Evolutionary conservation across 2,329 filamentous ascomycete genomes (phyloP).

Genomic region (Penicillium capsulatum): DNA sequence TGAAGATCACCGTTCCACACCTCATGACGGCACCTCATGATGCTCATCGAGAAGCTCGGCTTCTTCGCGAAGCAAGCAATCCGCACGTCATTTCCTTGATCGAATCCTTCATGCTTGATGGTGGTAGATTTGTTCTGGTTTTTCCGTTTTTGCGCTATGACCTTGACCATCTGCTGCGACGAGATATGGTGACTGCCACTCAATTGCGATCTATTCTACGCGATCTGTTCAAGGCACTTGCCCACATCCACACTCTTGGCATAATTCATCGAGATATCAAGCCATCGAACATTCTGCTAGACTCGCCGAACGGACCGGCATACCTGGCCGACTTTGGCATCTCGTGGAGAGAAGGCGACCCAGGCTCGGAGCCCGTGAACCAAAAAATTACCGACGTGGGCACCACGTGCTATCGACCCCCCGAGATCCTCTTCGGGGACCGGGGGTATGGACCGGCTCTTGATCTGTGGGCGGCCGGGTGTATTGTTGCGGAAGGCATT

Average conservation of each 20-base stretch:
- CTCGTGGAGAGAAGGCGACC: constrained; percentile 65
- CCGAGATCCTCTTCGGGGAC: constrained; percentile 85
- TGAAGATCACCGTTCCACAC: constrained; percentile 81
- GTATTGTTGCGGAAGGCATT: constrained; percentile 74
- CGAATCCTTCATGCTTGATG: constrained; percentile 66
- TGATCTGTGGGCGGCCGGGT: constrained; percentile 87
- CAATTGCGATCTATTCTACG: constrained; percentile 52
- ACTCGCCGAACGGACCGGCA: constrained; percentile 63
- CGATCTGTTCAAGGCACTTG: constrained; percentile 67
- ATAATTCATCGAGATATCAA: constrained; percentile 95
- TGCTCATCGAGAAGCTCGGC: constrained; percentile 70
- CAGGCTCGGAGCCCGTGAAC: constrained; percentile 58
- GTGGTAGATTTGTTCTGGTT: constrained; percentile 69
- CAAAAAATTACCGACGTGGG: constrained; percentile 88
- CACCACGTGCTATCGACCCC: constrained; percentile 84
- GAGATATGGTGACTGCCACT: constrained; percentile 36
- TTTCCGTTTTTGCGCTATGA: constrained; percentile 80
- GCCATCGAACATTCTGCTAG: constrained; percentile 78
- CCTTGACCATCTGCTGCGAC: constrained; percentile 62
- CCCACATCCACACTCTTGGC: constrained; percentile 64
- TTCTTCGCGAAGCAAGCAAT: constrained; percentile 60
- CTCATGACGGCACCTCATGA: constrained; percentile 76
- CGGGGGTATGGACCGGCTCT: constrained; percentile 65
- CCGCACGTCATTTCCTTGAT: constrained; percentile 63
- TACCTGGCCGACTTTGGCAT: constrained; percentile 90